Percentiles rank a stretch among this genome's conserved stretches.
phyloP scores from a whole-genome alignment of 306 rosid genomes.

The Vigna nakashimae region DNA sequence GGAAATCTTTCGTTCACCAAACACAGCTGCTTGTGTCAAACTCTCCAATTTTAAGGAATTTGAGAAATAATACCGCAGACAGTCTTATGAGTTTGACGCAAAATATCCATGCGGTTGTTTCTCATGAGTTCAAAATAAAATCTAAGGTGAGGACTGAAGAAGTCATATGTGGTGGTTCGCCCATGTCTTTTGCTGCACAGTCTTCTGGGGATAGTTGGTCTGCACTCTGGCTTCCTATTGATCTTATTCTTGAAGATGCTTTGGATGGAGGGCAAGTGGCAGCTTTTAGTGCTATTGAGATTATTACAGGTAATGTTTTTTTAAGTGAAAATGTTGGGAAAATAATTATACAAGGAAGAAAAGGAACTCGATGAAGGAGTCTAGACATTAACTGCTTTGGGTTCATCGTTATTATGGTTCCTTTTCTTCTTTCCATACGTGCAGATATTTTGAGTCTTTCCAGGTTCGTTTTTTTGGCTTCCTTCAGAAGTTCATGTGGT shows the following conservation, averaged over 20 bases:
- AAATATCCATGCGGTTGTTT: constrained; percentile 53
- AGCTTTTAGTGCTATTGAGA: constrained; percentile 72
- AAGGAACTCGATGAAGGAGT: not conserved
- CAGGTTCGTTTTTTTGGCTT: not conserved
- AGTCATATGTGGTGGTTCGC: constrained; percentile 60
- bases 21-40: constrained; percentile 69
- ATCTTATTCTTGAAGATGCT: constrained; percentile 86
- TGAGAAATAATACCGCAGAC: constrained; percentile 62
- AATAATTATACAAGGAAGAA: constrained; percentile 23
- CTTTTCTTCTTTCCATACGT: not conserved
- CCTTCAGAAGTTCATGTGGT: not conserved
- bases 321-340: constrained; percentile 13
- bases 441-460: not conserved
- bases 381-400: not conserved
- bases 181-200: constrained; percentile 59
- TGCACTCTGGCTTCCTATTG: constrained; percentile 89
- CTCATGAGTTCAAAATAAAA: constrained; percentile 58
- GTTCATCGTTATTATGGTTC: not conserved
- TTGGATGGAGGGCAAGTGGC: constrained; percentile 75
- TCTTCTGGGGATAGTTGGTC: constrained; percentile 72
- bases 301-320: constrained; percentile 65
- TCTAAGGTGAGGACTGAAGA: constrained; percentile 60
- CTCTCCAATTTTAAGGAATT: constrained; percentile 70
- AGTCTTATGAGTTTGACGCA: constrained; percentile 63
- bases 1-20: constrained; percentile 72